Base-by-base conservation (phyloP, 2,329 filamentous ascomycete species). In the Arthrocladium fulminans region DNA sequence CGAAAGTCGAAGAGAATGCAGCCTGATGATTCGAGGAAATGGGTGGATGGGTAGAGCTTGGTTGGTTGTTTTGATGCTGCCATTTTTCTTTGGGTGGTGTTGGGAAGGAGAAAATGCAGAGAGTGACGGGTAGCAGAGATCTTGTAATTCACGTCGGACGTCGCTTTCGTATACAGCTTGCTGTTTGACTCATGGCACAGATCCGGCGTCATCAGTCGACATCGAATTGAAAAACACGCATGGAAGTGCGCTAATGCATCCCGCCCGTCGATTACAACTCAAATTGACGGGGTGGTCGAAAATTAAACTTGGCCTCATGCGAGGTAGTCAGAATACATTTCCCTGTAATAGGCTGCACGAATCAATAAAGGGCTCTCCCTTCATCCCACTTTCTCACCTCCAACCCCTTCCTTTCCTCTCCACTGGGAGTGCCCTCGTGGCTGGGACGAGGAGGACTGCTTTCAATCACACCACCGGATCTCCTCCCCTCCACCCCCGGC, bases 401-500 rank as follows among this genome's bases (percentile, higher is more conserved):
- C 38, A 30, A 10, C 10, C 39, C 30, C 13, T 30, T 47, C 35
- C 22, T 45, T n/a, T 29, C 42, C 19, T 27, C 27, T 20, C 10
- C 20, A 34, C 42, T 44, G 22, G 32, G 17, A 15, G 44, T 34
- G 10, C 15, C 37, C 19, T 23, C 38, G 23, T 24, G 29, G 30
- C 22, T 22, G n/a, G 30, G n/a, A 22, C 20, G 15, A 42, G 38
- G 25, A 48, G 46, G 30, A 19, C n/a, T 20, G 19, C 17, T 35
- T n/a, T 22, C 39, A 27, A 47, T 47, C 44, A 47, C 29, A 6
- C 44, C 43, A 39, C 64, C 45, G 57, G 51, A 29, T 60, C 63
- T 49, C 45, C 55, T 47, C 48, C 55, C 53, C 23, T 55, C 54
- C 43, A 57, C 43, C 15, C 43, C 53, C 8, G 23, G 62, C 62